phyloP scores from a whole-genome alignment of 129 eudicot genomes.

The Helichrysum umbraculigerum region DNA sequence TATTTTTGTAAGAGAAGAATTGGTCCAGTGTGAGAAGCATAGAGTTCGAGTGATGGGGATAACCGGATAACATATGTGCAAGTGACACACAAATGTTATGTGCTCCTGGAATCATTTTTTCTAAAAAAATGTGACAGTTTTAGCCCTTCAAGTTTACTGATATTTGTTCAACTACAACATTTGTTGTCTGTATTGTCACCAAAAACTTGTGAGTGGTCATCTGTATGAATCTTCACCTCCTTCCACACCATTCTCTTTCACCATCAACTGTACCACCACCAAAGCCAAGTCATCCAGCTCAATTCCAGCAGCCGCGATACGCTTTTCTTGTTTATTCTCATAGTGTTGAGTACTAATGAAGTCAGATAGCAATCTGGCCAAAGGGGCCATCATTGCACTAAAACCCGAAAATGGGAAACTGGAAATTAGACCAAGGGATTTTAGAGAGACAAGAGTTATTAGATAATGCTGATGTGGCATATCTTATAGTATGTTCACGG shows the following conservation, averaged over 20 bases:
- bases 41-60: no score
- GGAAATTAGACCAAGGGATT: slow-evolving; percentile 78
- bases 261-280: background rate
- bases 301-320: slow-evolving; percentile 8
- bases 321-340: slow-evolving; percentile 66
- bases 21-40: no score
- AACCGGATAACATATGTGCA: no score
- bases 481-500: background rate
- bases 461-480: slow-evolving; percentile 25
- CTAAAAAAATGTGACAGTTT: no score
- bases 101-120: no score
- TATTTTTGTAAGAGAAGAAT: no score
- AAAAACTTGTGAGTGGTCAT: slow-evolving; percentile 35
- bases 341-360: slow-evolving; percentile 67
- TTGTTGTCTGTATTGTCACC: slow-evolving; percentile 33
- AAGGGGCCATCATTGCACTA: slow-evolving; percentile 70
- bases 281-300: background rate
- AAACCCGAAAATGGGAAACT: slow-evolving; percentile 76
- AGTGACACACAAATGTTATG: no score
- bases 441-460: slow-evolving; percentile 40
- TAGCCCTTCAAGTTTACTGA: no score
- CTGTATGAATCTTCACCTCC: slow-evolving; percentile 51
- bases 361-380: slow-evolving; percentile 67
- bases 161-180: slow-evolving; percentile 63
- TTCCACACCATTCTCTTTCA: slow-evolving; percentile 33